These are phyloP conservation scores for Angophora floribunda DNA, from an alignment of 345 rosid genomes.

Conservation along the genomic window DNA sequence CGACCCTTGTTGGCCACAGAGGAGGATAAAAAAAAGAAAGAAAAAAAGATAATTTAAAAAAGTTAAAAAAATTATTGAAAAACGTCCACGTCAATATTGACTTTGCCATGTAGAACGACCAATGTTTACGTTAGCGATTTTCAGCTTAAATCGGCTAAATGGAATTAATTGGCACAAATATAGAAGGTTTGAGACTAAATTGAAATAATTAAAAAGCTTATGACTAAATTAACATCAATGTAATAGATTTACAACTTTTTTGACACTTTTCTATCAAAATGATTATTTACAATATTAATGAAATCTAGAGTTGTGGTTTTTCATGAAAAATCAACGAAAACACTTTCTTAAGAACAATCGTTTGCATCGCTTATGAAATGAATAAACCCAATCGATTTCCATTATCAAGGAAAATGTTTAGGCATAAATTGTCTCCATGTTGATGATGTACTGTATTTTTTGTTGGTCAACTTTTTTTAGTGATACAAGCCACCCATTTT, in stretches of 20 bases:
- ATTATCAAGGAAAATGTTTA: neutral
- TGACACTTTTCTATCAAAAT: neutral
- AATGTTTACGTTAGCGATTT: fast-evolving
- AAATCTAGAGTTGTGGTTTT: neutral
- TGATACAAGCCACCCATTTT: neutral
- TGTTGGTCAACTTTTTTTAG: neutral
- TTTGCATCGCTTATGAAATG: neutral
- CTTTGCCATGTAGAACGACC: fast-evolving
- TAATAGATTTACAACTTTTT: fast-evolving
- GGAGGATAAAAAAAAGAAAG: no score
- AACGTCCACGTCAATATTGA: fast-evolving
- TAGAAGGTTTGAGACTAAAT: no score
- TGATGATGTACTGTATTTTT: neutral
- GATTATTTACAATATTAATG: neutral
- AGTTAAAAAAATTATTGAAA: no score
- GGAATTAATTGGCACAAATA: no score
- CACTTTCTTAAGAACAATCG: fast-evolving
- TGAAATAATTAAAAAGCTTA: no score
- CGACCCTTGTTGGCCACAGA: no score
- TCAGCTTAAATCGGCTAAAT: no score
- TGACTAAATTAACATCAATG: neutral
- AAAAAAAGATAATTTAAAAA: no score
- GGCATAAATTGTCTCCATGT: neutral
- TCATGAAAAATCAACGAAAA: neutral
- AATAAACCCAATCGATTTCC: neutral